These are phyloP conservation scores for Fusarium illudens DNA, from an alignment of 2,329 filamentous ascomycete genomes.

Conservation along the genomic window DNA sequence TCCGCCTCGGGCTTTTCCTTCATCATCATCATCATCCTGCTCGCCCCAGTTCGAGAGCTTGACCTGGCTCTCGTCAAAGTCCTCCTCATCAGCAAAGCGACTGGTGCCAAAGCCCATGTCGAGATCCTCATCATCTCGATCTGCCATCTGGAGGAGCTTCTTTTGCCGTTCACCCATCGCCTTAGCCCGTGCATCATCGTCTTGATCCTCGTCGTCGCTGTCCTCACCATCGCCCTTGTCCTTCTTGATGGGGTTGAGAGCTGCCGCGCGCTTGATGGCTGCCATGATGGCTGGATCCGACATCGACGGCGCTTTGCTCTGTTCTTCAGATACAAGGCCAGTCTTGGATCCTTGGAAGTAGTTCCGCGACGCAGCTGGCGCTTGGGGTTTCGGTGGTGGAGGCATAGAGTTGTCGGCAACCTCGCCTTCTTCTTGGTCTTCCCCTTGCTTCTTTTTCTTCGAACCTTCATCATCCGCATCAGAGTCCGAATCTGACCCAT, in stretches of 20 bases:
- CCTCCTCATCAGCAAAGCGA: conserved; percentile 87
- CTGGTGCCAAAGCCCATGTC: conserved; percentile 94
- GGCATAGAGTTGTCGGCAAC: conserved; percentile 50
- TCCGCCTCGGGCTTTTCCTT: conserved; percentile 54
- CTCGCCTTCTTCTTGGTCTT: conserved; percentile 35
- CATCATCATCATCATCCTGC: conserved; percentile 57
- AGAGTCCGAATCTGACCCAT: conserved; percentile 56
- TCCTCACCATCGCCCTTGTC: conserved; percentile 43
- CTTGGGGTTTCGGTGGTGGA: conserved; percentile 55
- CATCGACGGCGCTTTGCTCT: conserved; percentile 63
- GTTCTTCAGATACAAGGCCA: conserved; percentile 61
- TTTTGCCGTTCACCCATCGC: conserved; percentile 74
- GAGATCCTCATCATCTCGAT: conserved; percentile 87
- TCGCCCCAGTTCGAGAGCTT: conserved; percentile 74
- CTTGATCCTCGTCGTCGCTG: conserved; percentile 46
- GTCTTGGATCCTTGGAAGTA: conserved; percentile 70
- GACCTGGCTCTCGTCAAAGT: conserved; percentile 73
- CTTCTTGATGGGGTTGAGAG: conserved; percentile 61
- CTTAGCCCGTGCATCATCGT: conserved; percentile 55
- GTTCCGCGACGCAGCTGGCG: conserved; percentile 57
- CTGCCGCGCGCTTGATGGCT: conserved; percentile 84
- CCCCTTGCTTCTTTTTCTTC: conserved; percentile 31
- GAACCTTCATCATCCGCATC: conserved; percentile 51
- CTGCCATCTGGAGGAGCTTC: conserved; percentile 76
- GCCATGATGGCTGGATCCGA: conserved; percentile 82